A percentile compares a stretch with the other conserved stretches of the same genome.
phyloP scores from a whole-genome alignment of 2,329 filamentous ascomycete species.

The Aspergillus caelatus region DNA sequence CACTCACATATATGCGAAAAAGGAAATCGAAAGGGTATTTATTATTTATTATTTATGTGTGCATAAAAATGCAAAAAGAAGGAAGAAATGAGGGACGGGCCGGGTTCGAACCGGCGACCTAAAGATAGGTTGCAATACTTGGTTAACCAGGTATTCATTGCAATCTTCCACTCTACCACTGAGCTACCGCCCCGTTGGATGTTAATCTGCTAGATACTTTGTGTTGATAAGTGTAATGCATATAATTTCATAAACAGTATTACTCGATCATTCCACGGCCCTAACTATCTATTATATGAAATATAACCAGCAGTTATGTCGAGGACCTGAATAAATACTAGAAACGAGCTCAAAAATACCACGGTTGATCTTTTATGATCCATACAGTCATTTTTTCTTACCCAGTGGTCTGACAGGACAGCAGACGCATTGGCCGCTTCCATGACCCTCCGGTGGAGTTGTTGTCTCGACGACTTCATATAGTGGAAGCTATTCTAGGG shows the following conservation, averaged over 20 bases:
- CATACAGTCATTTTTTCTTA: background rate
- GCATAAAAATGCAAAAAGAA: background rate
- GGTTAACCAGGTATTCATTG: background rate
- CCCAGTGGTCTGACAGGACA: background rate
- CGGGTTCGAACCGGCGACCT: background rate
- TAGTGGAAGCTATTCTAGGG: no score
- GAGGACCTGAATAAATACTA: background rate
- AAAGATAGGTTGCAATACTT: background rate
- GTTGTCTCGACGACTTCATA: background rate
- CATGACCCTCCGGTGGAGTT: background rate
- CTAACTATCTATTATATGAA: background rate
- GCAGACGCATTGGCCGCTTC: background rate
- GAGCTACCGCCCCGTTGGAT: background rate
- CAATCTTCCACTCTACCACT: background rate
- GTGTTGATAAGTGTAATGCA: rapidly evolving
- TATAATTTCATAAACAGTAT: rapidly evolving
- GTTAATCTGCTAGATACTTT: background rate
- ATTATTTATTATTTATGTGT: no score
- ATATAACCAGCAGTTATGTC: background rate
- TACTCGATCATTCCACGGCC: background rate
- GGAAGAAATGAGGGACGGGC: background rate
- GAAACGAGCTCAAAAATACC: background rate
- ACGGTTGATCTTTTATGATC: background rate
- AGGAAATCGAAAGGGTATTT: no score
- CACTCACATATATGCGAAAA: no score